phyloP scores from a whole-genome alignment of 73 alveolate genomes.

The Paramecium sexaurelia region DNA sequence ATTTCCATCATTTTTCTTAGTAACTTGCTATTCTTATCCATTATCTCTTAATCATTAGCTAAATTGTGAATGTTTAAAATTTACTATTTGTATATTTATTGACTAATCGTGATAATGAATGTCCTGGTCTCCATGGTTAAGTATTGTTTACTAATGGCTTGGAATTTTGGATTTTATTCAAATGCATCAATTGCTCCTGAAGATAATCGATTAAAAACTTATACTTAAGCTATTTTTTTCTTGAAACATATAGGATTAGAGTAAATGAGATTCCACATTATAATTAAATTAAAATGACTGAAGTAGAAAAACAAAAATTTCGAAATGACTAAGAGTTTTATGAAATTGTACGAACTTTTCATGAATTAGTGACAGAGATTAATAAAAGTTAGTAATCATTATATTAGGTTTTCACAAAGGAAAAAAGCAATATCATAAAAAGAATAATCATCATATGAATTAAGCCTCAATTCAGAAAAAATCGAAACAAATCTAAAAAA shows the following conservation, averaged over 20 bases:
- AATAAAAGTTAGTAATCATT: conserved; percentile 44
- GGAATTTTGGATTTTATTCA: not conserved
- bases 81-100: conserved; percentile 39
- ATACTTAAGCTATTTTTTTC: conserved; percentile 46
- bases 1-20: conserved; percentile 53
- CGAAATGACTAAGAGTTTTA: conserved; percentile 35
- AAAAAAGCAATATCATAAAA: not conserved
- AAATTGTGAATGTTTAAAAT: not conserved
- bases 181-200: conserved; percentile 34
- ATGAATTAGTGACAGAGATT: conserved; percentile 33
- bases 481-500: not conserved
- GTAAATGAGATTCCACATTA: conserved; percentile 28
- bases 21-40: not conserved
- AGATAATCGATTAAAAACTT: not conserved
- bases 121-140: conserved; percentile 51
- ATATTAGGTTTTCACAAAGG: conserved; percentile 23
- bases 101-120: conserved; percentile 28
- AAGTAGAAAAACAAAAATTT: not conserved
- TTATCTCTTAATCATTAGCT: conserved; percentile 27
- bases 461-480: not conserved
- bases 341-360: conserved; percentile 25
- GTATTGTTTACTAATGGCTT: not conserved
- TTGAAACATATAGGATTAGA: conserved; percentile 34
- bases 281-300: conserved; percentile 30
- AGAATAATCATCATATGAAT: not conserved